Conservation (phyloP, 169 alveolate species). For the Fabrea salina region DNA sequence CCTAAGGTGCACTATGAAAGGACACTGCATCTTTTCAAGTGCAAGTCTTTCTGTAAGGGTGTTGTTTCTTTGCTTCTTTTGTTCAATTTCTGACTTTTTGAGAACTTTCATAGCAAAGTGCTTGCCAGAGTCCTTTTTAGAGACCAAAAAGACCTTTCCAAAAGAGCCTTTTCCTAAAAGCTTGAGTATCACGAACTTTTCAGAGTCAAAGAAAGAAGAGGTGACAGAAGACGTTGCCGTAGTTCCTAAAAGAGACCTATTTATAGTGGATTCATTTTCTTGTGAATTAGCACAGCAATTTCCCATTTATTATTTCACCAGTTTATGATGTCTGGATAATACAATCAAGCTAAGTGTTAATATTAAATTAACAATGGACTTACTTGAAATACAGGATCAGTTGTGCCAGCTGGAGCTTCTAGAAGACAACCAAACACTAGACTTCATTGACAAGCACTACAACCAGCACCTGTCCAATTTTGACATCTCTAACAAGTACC, state of each 20-base stretch:
- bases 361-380: too few relatives aligned
- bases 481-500: neutral
- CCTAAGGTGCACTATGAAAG: conserved; percentile 6
- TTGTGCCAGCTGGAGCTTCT: neutral
- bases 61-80: neutral
- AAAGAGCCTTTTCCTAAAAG: conserved; percentile 90
- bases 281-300: too few relatives aligned
- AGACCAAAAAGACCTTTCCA: conserved; percentile 89
- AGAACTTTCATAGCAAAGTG: conserved; percentile 90
- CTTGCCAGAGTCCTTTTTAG: conserved; percentile 69
- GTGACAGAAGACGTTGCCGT: too few relatives aligned
- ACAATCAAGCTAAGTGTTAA: too few relatives aligned
- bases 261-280: too few relatives aligned
- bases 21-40: neutral
- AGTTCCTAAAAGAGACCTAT: too few relatives aligned
- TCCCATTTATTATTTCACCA: too few relatives aligned
- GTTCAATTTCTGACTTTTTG: conserved; percentile 66
- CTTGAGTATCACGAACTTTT: conserved; percentile 65
- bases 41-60: neutral
- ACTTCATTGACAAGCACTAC: neutral
- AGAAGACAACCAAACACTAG: neutral
- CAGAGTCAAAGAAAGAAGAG: too few relatives aligned
- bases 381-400: neutral
- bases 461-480: neutral
- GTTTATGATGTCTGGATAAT: too few relatives aligned